Percentiles rank a stretch among this genome's conserved stretches.
These are phyloP conservation scores for Pseudozyma sp. DNA, from an alignment of 1,284 basidiomycete species.

Conservation along the genomic window DNA sequence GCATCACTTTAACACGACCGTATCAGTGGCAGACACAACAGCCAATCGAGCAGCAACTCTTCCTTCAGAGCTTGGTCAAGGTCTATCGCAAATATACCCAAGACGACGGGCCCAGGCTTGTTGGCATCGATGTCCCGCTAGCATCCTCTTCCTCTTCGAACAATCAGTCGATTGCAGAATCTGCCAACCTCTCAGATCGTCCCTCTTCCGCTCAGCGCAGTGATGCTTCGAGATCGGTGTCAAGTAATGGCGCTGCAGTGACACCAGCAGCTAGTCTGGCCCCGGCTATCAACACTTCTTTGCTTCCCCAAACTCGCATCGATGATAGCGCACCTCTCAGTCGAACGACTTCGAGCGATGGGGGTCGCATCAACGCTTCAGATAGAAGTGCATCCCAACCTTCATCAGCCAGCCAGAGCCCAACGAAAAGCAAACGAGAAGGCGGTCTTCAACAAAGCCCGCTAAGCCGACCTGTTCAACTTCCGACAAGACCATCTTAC, in stretches of 20 bases:
- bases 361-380: not conserved
- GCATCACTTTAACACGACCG: slow-evolving; percentile 58
- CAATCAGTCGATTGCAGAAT: slow-evolving; percentile 18
- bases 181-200: slow-evolving; percentile 28
- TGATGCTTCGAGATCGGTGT: slow-evolving; percentile 20
- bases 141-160: slow-evolving; percentile 9
- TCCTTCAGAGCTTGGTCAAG: slow-evolving; percentile 58
- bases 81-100: slow-evolving; percentile 62
- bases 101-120: slow-evolving; percentile 40
- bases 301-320: not conserved
- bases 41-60: slow-evolving; percentile 57
- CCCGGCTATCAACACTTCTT: slow-evolving; percentile 10
- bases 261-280: slow-evolving; percentile 7
- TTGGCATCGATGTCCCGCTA: slow-evolving; percentile 47
- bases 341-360: slow-evolving; percentile 14
- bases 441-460: slow-evolving; percentile 32
- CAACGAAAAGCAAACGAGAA: slow-evolving; percentile 27
- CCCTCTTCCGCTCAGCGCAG: slow-evolving; percentile 23
- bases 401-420: slow-evolving; percentile 14
- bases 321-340: not conserved
- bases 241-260: slow-evolving; percentile 19
- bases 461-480: slow-evolving; percentile 22
- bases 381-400: slow-evolving; percentile 10
- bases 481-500: slow-evolving; percentile 22
- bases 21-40: slow-evolving; percentile 66